A percentile compares a stretch with the other conserved stretches of the same genome.
These are phyloP conservation scores for Climacium dendroides DNA, from an alignment of 225 moss, liverwort and hornwort genomes.

Conservation along the genomic window DNA sequence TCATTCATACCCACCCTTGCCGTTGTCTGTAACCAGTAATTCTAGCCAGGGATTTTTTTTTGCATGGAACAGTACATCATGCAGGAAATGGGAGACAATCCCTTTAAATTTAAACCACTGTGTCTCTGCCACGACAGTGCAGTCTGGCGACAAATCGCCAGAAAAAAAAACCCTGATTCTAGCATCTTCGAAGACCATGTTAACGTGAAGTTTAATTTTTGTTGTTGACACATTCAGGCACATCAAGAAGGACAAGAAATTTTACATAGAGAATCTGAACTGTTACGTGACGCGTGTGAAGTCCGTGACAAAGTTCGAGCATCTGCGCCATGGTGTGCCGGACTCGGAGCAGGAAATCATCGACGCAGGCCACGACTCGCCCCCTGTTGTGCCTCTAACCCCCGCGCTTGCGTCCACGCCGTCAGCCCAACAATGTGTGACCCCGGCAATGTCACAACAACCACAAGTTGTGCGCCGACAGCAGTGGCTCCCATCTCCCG, in stretches of 20 bases:
- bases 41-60: too few relatives aligned
- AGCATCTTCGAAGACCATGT: background rate
- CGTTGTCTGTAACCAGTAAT: background rate
- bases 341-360: background rate
- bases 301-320: conserved; percentile 18
- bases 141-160: too few relatives aligned
- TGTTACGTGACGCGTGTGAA: conserved; percentile 49
- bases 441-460: background rate
- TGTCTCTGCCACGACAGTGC: too few relatives aligned
- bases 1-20: background rate
- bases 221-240: background rate
- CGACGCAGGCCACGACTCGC: background rate
- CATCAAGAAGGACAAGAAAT: conserved; percentile 44
- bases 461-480: background rate
- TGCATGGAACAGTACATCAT: too few relatives aligned
- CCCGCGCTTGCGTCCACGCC: background rate
- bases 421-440: background rate
- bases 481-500: background rate
- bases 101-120: too few relatives aligned
- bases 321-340: conserved; percentile 28
- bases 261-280: conserved; percentile 30
- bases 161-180: too few relatives aligned
- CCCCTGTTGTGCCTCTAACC: background rate
- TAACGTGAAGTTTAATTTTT: background rate
- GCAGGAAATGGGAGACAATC: too few relatives aligned